Conservation (phyloP, 306 rosid species). For the Trifolium dubium region DNA sequence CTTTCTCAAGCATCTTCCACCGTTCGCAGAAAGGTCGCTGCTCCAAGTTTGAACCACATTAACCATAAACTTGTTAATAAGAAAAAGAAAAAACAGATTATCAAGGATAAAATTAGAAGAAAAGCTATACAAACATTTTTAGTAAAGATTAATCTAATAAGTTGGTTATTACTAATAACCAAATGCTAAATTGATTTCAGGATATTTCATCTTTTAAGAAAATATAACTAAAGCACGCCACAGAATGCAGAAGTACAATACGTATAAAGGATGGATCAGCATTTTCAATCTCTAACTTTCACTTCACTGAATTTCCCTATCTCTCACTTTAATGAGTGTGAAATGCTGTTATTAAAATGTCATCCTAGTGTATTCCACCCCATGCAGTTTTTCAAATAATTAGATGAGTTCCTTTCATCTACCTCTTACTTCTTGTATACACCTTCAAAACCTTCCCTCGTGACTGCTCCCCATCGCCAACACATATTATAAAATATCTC, state of each 20-base stretch:
- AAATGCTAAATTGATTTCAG: slow-evolving; percentile 4
- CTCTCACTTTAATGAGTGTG: not conserved
- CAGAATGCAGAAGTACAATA: not conserved
- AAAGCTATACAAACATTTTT: slow-evolving; percentile 29
- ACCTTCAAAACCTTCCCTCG: not conserved
- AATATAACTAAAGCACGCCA: not conserved
- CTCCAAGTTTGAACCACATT: slow-evolving; percentile 43
- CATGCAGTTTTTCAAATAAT: not conserved
- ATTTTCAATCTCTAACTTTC: not conserved
- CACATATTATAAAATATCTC: not conserved
- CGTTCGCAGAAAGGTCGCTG: slow-evolving; percentile 97
- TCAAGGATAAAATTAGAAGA: slow-evolving; percentile 7
- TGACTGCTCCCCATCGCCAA: not conserved
- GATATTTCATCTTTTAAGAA: slow-evolving; percentile 4
- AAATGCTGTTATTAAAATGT: not conserved
- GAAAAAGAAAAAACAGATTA: not conserved
- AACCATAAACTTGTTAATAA: slow-evolving; percentile 37
- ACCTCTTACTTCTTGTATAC: not conserved
- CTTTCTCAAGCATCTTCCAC: slow-evolving; percentile 98
- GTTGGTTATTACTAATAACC: too few species aligned
- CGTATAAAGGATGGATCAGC: not conserved
- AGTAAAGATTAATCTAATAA: not conserved
- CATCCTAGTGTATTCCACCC: not conserved
- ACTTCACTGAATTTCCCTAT: not conserved
- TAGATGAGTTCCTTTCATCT: not conserved